phyloP scores from a whole-genome alignment of 2,329 filamentous ascomycete species.

The Didymosphaeria variabile region DNA sequence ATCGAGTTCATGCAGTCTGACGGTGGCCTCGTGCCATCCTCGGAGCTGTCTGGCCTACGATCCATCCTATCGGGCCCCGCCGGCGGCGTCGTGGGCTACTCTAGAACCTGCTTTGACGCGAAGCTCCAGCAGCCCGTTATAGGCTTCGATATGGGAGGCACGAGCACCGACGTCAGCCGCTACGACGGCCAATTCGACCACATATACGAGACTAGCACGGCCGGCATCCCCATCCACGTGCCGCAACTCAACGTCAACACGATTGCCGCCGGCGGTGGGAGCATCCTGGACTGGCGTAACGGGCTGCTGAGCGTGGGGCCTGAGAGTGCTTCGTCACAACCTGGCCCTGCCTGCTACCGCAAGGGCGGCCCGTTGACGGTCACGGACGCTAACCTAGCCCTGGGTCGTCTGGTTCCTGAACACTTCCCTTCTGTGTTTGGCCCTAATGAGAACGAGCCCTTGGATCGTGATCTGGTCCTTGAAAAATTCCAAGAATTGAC shows the following conservation, averaged over 20 bases:
- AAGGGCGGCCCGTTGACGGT: slow-evolving; percentile 87
- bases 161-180: slow-evolving; percentile 44
- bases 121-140: slow-evolving; percentile 36
- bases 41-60: slow-evolving; percentile 40
- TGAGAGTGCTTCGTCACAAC: slow-evolving; percentile 83
- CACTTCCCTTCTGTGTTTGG: slow-evolving; percentile 95
- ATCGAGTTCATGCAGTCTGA: slow-evolving; percentile 89
- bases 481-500: slow-evolving; percentile 76
- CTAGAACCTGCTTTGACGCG: slow-evolving; percentile 40
- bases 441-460: slow-evolving; percentile 78
- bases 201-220: slow-evolving; percentile 42
- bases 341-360: slow-evolving; percentile 85
- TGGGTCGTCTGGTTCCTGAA: slow-evolving; percentile 81
- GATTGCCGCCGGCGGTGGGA: slow-evolving; percentile 71
- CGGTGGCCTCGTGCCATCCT: slow-evolving; percentile 22
- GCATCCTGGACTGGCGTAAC: slow-evolving; percentile 81
- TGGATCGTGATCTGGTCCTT: slow-evolving; percentile 76
- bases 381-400: slow-evolving; percentile 84
- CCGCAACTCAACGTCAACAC: slow-evolving; percentile 46
- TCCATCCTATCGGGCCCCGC: slow-evolving; percentile 46
- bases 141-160: slow-evolving; percentile 44
- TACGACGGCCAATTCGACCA: slow-evolving; percentile 44
- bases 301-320: slow-evolving; percentile 87
- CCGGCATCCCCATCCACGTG: slow-evolving; percentile 38
- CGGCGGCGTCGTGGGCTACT: slow-evolving; percentile 46